Evolutionary conservation across 768 basidiomycete genomes (phyloP).

Genomic region (Ramaria sp.): DNA sequence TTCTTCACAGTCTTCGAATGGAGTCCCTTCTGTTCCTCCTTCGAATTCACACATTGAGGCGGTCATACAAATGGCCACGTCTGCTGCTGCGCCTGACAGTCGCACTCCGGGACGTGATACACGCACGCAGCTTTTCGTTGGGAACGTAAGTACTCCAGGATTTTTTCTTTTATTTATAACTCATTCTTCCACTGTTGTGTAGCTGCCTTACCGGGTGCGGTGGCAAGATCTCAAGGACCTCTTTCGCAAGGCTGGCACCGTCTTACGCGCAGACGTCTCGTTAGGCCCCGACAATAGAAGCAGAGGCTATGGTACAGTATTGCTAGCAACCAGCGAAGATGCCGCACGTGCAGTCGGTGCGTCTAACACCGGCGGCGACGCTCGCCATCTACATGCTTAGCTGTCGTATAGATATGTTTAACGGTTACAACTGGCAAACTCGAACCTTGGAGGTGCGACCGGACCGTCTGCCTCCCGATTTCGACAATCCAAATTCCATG

Average conservation of each 20-base stretch:
- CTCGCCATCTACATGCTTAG: background rate
- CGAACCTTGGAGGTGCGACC: constrained; percentile 84
- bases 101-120: constrained; percentile 62
- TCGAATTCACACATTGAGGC: constrained; percentile 57
- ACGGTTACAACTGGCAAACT: constrained; percentile 96
- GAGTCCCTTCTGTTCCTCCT: background rate
- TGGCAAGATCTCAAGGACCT: constrained; percentile 99
- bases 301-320: constrained; percentile 88
- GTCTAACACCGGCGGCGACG: constrained; percentile 7
- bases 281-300: constrained; percentile 85
- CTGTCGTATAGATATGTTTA: constrained; percentile 60
- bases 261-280: constrained; percentile 68
- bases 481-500: constrained; percentile 25
- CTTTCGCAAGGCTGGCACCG: constrained; percentile 89
- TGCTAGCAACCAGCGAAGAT: constrained; percentile 90
- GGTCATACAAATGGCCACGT: constrained; percentile 83
- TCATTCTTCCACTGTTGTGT: constrained; percentile 9
- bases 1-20: background rate
- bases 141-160: constrained; percentile 61
- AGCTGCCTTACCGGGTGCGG: constrained; percentile 94
- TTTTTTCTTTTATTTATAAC: constrained; percentile 4
- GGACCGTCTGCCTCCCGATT: constrained; percentile 66
- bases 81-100: constrained; percentile 39
- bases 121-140: constrained; percentile 90
- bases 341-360: constrained; percentile 74